Base-by-base conservation (phyloP, 164 flowering plant species). In the Saururus chinensis region DNA sequence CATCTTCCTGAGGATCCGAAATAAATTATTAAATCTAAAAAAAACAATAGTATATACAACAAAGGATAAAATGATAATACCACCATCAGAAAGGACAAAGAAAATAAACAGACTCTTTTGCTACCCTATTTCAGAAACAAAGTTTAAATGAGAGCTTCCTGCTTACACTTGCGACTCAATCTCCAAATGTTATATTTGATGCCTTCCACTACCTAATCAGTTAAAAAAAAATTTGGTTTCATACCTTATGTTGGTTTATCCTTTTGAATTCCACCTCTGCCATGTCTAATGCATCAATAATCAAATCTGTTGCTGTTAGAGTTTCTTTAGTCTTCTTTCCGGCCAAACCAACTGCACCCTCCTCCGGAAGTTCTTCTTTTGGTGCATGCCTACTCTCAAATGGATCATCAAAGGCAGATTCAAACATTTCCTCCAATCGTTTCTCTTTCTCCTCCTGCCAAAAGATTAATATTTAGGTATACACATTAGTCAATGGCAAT, bases 371-470 rank as follows among this genome's bases (percentile, higher is more conserved):
- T 64, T 87, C 95, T 75, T 89, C 88, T 65, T 79, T 80, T 10
- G 82, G 76, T 6, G 65, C 79, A 78, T 85, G 74, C 64, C 63
- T 80, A 73, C 78, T 81, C 66, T 88, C 97, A 62, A 83, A 79
- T 69, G 88, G 65, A 68, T 76, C 77, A 35, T 89, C 93, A 61
- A 84, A 63, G 70, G 86, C 95, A 67, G 91, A 60, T 73, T 91
- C 99, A 73, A 91, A 88, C 86, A 81, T 80, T 73, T 95, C 88
- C 52, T 91, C 99, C 84, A 95, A 67, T 68, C 96, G 81, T 76
- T 82, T 88, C 64, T 95, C 97, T 74, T 81, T 95, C 80, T 95
- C 99, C 74, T 95, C 99, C 99, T 91, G 86, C 68, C 59, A 56
- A 59, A 25, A 56, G 55, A 48, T n/a, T 48, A 16, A 19, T 19